Base-by-base conservation (phyloP, 1,284 basidiomycete genomes). In the Singerocomus inundabilis region DNA sequence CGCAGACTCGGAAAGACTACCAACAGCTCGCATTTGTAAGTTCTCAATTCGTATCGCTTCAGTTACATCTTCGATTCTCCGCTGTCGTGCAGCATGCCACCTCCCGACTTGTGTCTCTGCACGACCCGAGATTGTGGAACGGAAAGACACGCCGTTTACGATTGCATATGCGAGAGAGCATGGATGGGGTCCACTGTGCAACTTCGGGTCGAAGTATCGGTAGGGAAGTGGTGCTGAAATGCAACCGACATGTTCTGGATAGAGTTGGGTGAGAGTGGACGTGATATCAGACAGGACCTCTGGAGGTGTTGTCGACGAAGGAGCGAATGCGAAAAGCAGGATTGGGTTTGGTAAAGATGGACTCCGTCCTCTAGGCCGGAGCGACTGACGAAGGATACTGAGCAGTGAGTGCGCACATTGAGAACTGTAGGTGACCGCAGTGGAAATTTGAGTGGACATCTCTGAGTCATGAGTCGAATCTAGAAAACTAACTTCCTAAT, bases 41-140 rank as follows among this genome's bases (percentile, higher is more conserved):
- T 49, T 52, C 5, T 67, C 60, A 6, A 49, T 36, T 10, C 56
- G 58, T 39, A 59, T 69, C 46, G 72, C 72, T 33, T 21, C 38
- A 30, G 31, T 36, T 33, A n/a, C 13, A 30, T 43, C 37, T 26
- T 40, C 33, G 7, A n/a, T 18, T 38, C 24, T 61, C 51, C 38
- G 63, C 48, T 52, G 55, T 48, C 74, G 64, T 43, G 79, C 75
- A 18, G 82, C 73, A 60, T 84, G 80, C 82, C 82, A 82, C 38
- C 84, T 72, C 21, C 87, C 87, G 7, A 89, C 85, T 55, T 85
- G 81, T 2, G 75, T 66, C n/a, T 76, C 69, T 25, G 69, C 66
- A 38, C 70, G 70, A 9, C 87, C 85, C 1, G 78, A 75, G 44
- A 88, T 77, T 0, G 72, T 75, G 6, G 85, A 88, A 18, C 76